Base-by-base conservation (phyloP, 2,329 filamentous ascomycete genomes). In the Hymenoscyphus repandus region DNA sequence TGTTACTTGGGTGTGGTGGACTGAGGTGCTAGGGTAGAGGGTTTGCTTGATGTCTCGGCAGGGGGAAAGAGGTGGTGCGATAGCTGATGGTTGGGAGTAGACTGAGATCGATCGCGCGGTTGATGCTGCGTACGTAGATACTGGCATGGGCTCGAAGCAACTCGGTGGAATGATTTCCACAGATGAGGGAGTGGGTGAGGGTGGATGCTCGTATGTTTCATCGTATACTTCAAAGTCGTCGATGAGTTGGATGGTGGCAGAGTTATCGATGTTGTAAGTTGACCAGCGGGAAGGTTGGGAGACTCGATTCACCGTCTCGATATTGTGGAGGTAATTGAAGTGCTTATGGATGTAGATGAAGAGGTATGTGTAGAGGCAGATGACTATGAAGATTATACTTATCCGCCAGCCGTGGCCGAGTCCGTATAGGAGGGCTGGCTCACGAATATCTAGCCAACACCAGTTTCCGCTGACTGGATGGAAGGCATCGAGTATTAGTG, bases 351-450 rank as follows among this genome's bases (percentile, higher is more conserved):
- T 33, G 42, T 45, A 45, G 31, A 36, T 3, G 11, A 45, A 17
- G 7, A 45, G 42, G 32, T 45, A 45, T 5, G 9, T 15, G 5
- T 45, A 22, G 11, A 45, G 31, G 6, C n/a, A 12, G 15, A 13
- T 22, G 6, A 34, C 42, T 2, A 17, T 22, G 6, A 45, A 11
- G 31, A 45, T 36, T 5, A 13, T 36, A 6, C 5, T 7, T 18
- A 45, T 45, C n/a, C 42, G 30, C 42, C 42, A 45, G 32, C n/a
- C 42, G 17, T 36, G 15, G 32, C 42, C 42, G 9, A 45, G n/a
- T 13, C 20, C 31, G 13, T 45, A 45, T n/a, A 27, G 42, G 2
- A 45, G 18, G 32, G 31, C 15, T 7, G 31, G 30, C 15, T 15
- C 9, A 6, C 17, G 13, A n/a, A 12, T 15, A 12, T 18, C 6